A percentile compares a stretch with the other conserved stretches of the same genome.
phyloP scores from a whole-genome alignment of 805 yeast genomes.

The Candida easanensis region DNA sequence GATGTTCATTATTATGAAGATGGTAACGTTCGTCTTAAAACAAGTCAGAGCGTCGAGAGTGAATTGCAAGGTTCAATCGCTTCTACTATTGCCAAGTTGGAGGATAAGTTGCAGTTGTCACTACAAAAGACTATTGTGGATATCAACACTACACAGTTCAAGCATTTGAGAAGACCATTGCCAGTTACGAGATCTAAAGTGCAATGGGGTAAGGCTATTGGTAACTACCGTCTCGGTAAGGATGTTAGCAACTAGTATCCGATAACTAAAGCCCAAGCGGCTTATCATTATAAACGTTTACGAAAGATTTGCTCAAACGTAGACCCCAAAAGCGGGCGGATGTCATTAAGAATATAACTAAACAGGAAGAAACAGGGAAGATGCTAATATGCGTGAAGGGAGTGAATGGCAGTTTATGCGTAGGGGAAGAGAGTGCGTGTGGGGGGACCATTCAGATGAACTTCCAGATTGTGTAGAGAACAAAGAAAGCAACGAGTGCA shows the following conservation, averaged over 20 bases:
- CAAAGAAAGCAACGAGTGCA: slow-evolving; percentile 51
- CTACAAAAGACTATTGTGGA: slow-evolving; percentile 62
- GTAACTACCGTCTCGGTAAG: slow-evolving; percentile 82
- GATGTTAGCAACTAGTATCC: slow-evolving; percentile 49
- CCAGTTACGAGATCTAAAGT: slow-evolving; percentile 91
- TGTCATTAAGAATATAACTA: too few species aligned
- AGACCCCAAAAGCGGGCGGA: too few species aligned
- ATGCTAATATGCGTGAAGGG: background rate
- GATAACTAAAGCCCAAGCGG: background rate
- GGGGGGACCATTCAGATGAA: slow-evolving; percentile 29
- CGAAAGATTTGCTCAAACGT: too few species aligned
- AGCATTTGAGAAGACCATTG: slow-evolving; percentile 80
- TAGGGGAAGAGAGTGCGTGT: background rate
- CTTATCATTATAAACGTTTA: too few species aligned
- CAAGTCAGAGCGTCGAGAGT: slow-evolving; percentile 33
- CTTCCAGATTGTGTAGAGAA: slow-evolving; percentile 54
- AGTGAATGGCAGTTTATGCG: too few species aligned
- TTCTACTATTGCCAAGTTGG: slow-evolving; percentile 51
- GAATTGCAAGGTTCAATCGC: slow-evolving; percentile 29
- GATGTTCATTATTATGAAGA: slow-evolving; percentile 94
- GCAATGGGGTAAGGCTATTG: slow-evolving; percentile 94
- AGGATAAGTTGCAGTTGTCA: slow-evolving; percentile 55
- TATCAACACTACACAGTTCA: slow-evolving; percentile 79
- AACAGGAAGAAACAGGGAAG: too few species aligned
- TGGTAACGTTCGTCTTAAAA: slow-evolving; percentile 83